These are phyloP conservation scores for Panicum virgatum DNA, from an alignment of 202 grass and related monocot species.

Conservation along the genomic window DNA sequence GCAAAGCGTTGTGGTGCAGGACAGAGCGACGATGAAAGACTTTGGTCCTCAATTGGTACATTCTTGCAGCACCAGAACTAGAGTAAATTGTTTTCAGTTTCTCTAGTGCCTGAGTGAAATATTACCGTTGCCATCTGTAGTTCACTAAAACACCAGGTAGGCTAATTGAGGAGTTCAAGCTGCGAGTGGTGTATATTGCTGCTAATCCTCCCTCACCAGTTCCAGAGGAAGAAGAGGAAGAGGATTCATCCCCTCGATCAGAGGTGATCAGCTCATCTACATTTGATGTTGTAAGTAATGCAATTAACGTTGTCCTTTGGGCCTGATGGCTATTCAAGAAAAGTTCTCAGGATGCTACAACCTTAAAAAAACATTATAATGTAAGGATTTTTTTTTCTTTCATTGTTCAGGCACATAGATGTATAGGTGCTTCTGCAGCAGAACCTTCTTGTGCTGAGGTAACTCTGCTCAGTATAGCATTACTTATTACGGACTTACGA, in stretches of 20 bases:
- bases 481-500: not conserved
- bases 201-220: slow-evolving; percentile 92
- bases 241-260: slow-evolving; percentile 46
- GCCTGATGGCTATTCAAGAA: not conserved
- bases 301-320: not conserved
- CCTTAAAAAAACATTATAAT: not conserved
- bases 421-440: not conserved
- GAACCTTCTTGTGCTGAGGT: slow-evolving; percentile 30
- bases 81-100: not conserved
- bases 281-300: slow-evolving; percentile 52
- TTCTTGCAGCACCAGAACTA: not conserved
- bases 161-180: slow-evolving; percentile 79
- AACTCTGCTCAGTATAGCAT: not conserved
- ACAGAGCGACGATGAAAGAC: slow-evolving; percentile 54
- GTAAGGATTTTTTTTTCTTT: not conserved
- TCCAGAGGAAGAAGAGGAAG: slow-evolving; percentile 78
- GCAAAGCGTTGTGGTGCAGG: slow-evolving; percentile 61
- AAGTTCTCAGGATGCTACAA: not conserved
- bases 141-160: slow-evolving; percentile 66
- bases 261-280: slow-evolving; percentile 16
- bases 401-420: slow-evolving; percentile 24
- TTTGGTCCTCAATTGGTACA: slow-evolving; percentile 53
- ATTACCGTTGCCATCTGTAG: slow-evolving; percentile 35
- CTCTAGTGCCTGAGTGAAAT: not conserved
- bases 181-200: slow-evolving; percentile 78